Base-by-base conservation (phyloP, 108 stramenopile genomes). In the Cyclotella atomus region DNA sequence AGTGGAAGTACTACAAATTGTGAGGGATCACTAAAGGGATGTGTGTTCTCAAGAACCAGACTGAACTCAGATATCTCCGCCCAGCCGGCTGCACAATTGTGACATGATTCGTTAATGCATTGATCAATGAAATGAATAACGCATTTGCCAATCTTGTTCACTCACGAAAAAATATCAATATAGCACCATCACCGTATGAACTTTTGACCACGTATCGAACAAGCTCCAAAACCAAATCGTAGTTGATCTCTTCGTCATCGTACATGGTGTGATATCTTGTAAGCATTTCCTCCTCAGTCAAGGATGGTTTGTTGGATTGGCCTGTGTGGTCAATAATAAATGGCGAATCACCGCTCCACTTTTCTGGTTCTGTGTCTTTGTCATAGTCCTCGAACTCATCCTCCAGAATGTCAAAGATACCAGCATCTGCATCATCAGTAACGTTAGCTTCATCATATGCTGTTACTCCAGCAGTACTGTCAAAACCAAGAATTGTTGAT, bases 81-180 rank as follows among this genome's bases (percentile, higher is more conserved):
- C 88, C 93, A 94, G 7, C 98, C 98, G 0, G 97, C 46, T 61
- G 21, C 14, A 16, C 10, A 3, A 57, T 32, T 30, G 29, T 21
- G 1, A 41, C 1, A 9, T 3, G 2, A 59, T 30, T 8, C 1
- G 30, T 59, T 12, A 59, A 9, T 19, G 30, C 30, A 59, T 12
- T 32, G 3, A 10, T 23, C 52, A n/a, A 52, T 52, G 10, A 9
- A 23, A n/a, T 23, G 21, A 52, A 2, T 10, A 23, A 23, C n/a
- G 1, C 52, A 57, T 30, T 15, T 0, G 20, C 14, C 20, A 23
- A 61, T 15, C 3, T 5, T 30, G n/a, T 1, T 5, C 29, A 41
- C 60, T 61, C 20, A 61, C 60, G 90, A 62, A 99, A 74, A 70
- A 98, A 98, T 3, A 98, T 88, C 44, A 98, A 71, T 29, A 98